Evolutionary conservation across 768 basidiomycete genomes (phyloP), one percentile per base, ranked within the genome.

Genomic region (Auricularia heimuer): DNA sequence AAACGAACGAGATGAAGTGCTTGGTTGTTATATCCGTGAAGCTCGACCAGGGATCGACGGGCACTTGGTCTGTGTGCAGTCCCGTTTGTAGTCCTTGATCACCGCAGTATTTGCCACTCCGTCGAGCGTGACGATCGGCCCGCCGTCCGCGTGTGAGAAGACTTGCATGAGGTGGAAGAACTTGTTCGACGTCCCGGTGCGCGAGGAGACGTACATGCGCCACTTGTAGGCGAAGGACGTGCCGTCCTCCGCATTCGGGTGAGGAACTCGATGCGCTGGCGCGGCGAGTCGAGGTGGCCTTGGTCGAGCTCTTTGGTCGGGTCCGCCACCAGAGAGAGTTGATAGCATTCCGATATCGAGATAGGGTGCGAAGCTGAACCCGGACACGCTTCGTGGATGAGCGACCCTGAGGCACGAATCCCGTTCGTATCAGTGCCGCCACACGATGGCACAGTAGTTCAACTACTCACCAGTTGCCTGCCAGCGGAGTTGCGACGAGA

Each of bases 221-320:
- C 70, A 71, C 4, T 66, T 65, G 67, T 71, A 69, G 37, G 69
- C 56, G 64, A 65, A 68, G 33, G 65, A 10, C 29, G 54, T 58
- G 1, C 69, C 69, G 18, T 66, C 69, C 1, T 61, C 37, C 1
- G 62, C 24, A 34, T 65, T 65, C 1, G 67, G 47, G 69, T 68
- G 54, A 66, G 69, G 65, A 70, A 70, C 63, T 71, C 70, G 64
- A 67, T 65, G n/a, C 69, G 70, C 66, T 71, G 70, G 45, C 70
- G 70, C 3, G 70, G 69, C 24, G 56, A 60, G 56, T 60, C 56
- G 1, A 60, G 35, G 29, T 60, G 56, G 56, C 56, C 56, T 6
- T 60, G 56, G 62, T 70, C 70, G 34, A 71, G 69, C 65, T 67
- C n/a, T 12, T 61, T 18, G 2, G 58, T 65, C 3, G 70, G 47